Percentiles rank a stretch among this genome's conserved stretches.
Evolutionary conservation across 2,329 filamentous ascomycete genomes (phyloP).

Genomic region (Colletotrichum coccodes): DNA sequence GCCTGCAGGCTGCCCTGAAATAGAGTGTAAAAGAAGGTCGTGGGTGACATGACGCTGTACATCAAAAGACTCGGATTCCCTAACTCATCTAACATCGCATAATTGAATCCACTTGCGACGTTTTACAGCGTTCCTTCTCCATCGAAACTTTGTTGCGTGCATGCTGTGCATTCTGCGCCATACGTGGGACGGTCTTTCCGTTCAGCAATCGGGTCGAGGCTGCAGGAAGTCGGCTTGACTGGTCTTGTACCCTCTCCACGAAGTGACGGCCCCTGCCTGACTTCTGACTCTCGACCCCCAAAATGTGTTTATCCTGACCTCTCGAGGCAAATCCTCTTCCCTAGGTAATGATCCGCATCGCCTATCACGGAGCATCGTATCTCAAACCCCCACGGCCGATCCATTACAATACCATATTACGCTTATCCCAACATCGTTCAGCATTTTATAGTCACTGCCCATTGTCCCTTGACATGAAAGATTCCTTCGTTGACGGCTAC

Average conservation of each 20-base stretch:
- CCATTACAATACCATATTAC: conserved; percentile 16
- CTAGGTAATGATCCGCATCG: conserved; percentile 22
- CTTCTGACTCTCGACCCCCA: not conserved
- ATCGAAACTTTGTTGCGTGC: not conserved
- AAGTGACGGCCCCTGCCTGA: not conserved
- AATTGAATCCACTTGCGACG: conserved; percentile 36
- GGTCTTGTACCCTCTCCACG: not conserved
- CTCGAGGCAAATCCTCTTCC: conserved; percentile 23
- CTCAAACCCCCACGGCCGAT: conserved; percentile 1
- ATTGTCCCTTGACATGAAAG: conserved; percentile 35
- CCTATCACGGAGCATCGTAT: conserved; percentile 8
- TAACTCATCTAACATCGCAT: conserved; percentile 34
- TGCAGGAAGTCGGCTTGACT: not conserved
- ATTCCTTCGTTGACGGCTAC: conserved; percentile 26
- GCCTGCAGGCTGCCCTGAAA: conserved; percentile 82
- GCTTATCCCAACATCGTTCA: conserved; percentile 14
- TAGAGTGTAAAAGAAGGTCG: conserved; percentile 64
- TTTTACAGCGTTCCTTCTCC: conserved; percentile 22
- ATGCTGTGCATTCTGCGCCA: conserved; percentile 12
- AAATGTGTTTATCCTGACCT: conserved; percentile 26
- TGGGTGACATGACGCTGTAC: conserved; percentile 51
- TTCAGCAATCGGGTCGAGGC: not conserved
- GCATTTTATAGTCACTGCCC: conserved; percentile 11
- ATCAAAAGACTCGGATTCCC: conserved; percentile 45
- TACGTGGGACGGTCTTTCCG: conserved; percentile 12